These are phyloP conservation scores for Akebia trifoliata DNA, from an alignment of 164 flowering plant species.

Conservation along the genomic window DNA sequence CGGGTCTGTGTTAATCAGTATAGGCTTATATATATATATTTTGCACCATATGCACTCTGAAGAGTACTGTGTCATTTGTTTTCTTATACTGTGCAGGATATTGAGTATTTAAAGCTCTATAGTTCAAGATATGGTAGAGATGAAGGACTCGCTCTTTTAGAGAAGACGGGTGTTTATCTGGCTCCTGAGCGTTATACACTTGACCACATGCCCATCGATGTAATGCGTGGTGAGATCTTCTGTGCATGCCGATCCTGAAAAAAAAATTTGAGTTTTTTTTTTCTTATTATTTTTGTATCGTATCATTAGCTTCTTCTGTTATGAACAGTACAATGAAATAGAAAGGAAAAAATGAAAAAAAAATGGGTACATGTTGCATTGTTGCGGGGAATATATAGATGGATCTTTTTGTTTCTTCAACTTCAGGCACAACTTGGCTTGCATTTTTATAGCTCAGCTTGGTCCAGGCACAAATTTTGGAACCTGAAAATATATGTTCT, in stretches of 20 bases:
- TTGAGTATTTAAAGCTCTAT: slow-evolving; percentile 80
- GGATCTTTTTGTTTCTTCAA: no score
- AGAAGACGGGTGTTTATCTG: slow-evolving; percentile 71
- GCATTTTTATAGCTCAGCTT: no score
- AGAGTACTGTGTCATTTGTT: neutral
- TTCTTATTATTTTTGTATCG: neutral
- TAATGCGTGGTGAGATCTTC: slow-evolving; percentile 85
- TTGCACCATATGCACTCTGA: neutral
- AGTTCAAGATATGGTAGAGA: slow-evolving; percentile 77
- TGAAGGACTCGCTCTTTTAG: slow-evolving; percentile 65
- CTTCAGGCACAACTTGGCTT: no score
- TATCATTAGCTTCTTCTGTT: neutral
- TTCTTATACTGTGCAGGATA: slow-evolving; percentile 41
- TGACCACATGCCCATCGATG: slow-evolving; percentile 79
- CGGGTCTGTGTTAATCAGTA: neutral
- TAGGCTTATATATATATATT: neutral
- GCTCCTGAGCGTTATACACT: slow-evolving; percentile 90
- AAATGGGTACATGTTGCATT: no score
- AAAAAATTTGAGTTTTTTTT: neutral
- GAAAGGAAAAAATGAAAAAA: no score
- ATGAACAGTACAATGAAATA: no score
- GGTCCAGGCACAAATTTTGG: no score
- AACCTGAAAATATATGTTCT: no score
- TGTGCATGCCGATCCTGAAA: slow-evolving; percentile 55
- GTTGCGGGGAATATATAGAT: no score